Evolutionary conservation across 495 filamentous ascomycete genomes (phyloP), one percentile per base, ranked within the genome.

Genomic region (Geopyxis carbonaria): DNA sequence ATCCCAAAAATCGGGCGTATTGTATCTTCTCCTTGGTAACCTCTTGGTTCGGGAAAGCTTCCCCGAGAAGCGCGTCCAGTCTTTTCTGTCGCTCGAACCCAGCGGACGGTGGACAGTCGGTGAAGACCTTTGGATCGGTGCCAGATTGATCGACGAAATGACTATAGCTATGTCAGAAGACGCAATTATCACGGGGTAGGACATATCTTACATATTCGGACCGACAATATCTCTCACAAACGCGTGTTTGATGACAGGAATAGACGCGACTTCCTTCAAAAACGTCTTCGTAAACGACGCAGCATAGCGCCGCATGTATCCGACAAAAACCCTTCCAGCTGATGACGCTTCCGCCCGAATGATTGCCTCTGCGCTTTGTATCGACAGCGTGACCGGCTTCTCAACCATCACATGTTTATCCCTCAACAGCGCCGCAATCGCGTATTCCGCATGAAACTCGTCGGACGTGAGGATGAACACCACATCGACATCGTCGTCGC

Each of bases 341-440:
- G 9, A 22, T 42, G 55, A 34, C 44, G 47, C 13, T 45, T 66
- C 60, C 0, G 66, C 69, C 1, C 57, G 59, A 21, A 62, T 48
- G 34, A 72, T 64, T 10, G 49, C 45, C 7, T 62, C 47, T 0
- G 63, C 59, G 30, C 57, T 59, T 2, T 48, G 55, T 29, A 62
- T 46, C 40, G 55, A 60, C 34, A 68, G 47, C 36, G 66, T 61
- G 10, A 73, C 47, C 1, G 69, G 72, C 31, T 68, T 65, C 45
- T 73, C 68, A 22, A 74, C 56, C 46, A 76, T 62, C 42, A 66
- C 64, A 32, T 66, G 54, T 46, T 76, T 76, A 18, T 59, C 61
- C 5, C 61, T 47, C 38, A 63, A 31, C 1, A 76, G 57, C 7
- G 68, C 69, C 15, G 59, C 53, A 29, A 72, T 55, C 28, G 61